Conservation (phyloP, 106 monocot genomes). For the Apostasia ramifera region DNA sequence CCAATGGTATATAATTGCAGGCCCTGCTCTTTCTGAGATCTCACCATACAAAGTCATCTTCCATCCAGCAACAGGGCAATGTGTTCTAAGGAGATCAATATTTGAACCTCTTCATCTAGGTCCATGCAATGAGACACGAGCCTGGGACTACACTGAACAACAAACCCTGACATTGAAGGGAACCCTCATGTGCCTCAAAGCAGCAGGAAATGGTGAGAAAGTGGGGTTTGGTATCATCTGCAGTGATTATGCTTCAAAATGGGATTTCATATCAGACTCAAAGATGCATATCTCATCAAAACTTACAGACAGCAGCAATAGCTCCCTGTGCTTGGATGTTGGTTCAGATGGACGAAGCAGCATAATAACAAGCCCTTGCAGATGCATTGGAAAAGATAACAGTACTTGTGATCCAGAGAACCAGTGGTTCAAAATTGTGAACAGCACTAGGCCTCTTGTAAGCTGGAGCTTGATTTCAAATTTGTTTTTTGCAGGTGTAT, state of each 20-base stretch:
- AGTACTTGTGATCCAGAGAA: slow-evolving; percentile 43
- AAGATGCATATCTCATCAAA: slow-evolving; percentile 55
- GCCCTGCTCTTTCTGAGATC: slow-evolving; percentile 3
- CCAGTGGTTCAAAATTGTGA: slow-evolving; percentile 76
- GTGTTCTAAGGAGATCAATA: slow-evolving; percentile 18
- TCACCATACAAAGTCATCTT: slow-evolving; percentile 35
- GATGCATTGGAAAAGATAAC: slow-evolving; percentile 33
- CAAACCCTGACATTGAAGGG: slow-evolving; percentile 22
- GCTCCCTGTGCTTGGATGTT: slow-evolving; percentile 14
- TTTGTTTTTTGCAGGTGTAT: no score
- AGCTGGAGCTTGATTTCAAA: neutral
- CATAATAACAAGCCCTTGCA: slow-evolving; percentile 57
- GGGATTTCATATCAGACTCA: slow-evolving; percentile 50
- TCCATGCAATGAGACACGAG: slow-evolving; percentile 33
- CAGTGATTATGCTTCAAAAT: slow-evolving; percentile 19
- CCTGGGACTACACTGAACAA: slow-evolving; percentile 39
- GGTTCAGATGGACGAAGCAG: slow-evolving; percentile 11
- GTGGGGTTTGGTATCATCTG: slow-evolving; percentile 35
- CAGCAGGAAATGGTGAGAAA: slow-evolving; percentile 20
- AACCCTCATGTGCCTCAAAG: slow-evolving; percentile 33
- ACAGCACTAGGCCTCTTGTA: slow-evolving; percentile 23
- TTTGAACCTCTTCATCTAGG: slow-evolving; percentile 14
- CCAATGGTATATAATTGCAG: no score
- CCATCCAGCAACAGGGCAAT: slow-evolving; percentile 54
- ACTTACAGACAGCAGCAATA: slow-evolving; percentile 1